Evolutionary conservation across 1,284 basidiomycete genomes (phyloP).

Genomic region (Uromyces viciae-fabae): DNA sequence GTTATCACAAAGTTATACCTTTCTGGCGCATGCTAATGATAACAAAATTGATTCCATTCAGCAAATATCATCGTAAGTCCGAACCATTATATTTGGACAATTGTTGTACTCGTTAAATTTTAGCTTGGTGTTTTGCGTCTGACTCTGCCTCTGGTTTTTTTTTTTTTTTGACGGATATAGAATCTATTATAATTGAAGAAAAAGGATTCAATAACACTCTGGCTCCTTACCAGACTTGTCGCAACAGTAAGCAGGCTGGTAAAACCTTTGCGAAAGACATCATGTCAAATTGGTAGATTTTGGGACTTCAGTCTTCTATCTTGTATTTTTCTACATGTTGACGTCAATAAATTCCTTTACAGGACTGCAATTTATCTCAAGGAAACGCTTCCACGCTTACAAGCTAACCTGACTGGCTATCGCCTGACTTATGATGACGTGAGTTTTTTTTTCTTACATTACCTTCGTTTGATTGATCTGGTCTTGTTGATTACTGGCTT

Average conservation of each 20-base stretch:
- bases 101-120: not conserved
- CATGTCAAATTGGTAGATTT: conserved; percentile 35
- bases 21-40: no score
- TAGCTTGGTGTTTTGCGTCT: not conserved
- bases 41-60: no score
- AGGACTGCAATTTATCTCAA: conserved; percentile 62
- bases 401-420: conserved; percentile 64
- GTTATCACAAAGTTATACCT: not conserved
- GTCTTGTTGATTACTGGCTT: conserved; percentile 59
- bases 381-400: conserved; percentile 65
- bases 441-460: conserved; percentile 50
- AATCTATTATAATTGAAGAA: conserved; percentile 39
- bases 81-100: no score
- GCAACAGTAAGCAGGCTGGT: conserved; percentile 13
- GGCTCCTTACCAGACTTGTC: conserved; percentile 41
- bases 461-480: conserved; percentile 31
- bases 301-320: not conserved
- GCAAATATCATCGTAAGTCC: conserved; percentile 41
- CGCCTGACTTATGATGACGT: conserved; percentile 68
- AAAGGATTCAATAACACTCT: conserved; percentile 44
- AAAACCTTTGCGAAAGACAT: conserved; percentile 14
- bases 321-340: not conserved
- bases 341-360: not conserved
- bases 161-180: no score
- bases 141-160: not conserved